Evolutionary conservation across 352 stramenopile genomes (phyloP).

Genomic region (Peronospora tabacina): DNA sequence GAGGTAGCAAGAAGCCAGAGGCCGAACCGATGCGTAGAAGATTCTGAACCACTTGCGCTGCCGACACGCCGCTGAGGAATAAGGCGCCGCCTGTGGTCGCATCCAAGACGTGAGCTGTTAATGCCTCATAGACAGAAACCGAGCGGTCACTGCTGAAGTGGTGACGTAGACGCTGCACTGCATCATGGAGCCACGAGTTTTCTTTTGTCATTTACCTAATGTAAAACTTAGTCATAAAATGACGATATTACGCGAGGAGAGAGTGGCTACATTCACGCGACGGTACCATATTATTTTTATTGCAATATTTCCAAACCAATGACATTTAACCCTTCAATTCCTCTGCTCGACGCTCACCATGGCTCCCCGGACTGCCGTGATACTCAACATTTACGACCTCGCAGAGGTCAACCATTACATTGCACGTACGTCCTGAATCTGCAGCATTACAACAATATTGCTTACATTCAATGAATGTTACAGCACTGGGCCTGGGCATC

Average conservation of each 20-base stretch:
- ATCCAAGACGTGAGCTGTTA: constrained; percentile 37
- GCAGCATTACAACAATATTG: not conserved
- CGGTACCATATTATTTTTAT: no score
- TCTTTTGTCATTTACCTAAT: constrained; percentile 2
- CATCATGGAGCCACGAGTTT: constrained; percentile 12
- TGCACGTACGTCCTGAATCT: constrained; percentile 35
- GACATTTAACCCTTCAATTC: not conserved
- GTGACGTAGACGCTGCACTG: constrained; percentile 20
- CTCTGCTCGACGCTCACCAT: constrained; percentile 23
- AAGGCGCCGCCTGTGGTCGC: constrained; percentile 40
- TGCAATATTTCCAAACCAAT: no score
- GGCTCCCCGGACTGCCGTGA: constrained; percentile 58
- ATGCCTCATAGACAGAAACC: constrained; percentile 33
- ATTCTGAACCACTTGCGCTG: constrained; percentile 43
- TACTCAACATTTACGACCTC: constrained; percentile 91
- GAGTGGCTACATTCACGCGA: constrained; percentile 32
- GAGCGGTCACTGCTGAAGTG: constrained; percentile 38
- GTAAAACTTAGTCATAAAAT: constrained; percentile 1
- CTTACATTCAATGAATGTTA: not conserved
- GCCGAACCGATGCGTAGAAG: constrained; percentile 37
- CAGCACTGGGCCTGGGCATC: constrained; percentile 79
- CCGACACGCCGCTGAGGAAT: constrained; percentile 41
- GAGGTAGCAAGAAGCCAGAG: constrained; percentile 36
- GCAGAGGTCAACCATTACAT: constrained; percentile 87
- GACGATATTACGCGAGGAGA: constrained; percentile 15